phyloP scores from a whole-genome alignment of 176 grass and related monocot genomes.

The Oryza meyeriana region DNA sequence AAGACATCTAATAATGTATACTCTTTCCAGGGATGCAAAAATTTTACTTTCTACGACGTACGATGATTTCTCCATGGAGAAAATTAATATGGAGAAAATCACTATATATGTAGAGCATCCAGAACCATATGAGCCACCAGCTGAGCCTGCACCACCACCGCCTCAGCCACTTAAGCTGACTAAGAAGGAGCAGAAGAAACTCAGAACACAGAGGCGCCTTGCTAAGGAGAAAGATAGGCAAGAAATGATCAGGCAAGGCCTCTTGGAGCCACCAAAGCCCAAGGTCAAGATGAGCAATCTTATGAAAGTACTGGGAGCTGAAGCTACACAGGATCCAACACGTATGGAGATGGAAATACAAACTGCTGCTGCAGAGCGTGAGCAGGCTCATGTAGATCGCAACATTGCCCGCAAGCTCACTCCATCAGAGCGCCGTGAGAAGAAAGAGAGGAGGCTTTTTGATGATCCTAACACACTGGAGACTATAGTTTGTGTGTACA shows the following conservation, averaged over 20 bases:
- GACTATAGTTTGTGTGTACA: conserved; percentile 80
- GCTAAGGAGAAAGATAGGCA: conserved; percentile 98
- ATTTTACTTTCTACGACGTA: conserved; percentile 58
- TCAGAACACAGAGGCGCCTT: conserved; percentile 90
- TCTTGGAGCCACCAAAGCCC: conserved; percentile 90
- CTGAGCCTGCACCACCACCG: conserved; percentile 74
- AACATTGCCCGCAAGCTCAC: conserved; percentile 92
- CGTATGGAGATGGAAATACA: conserved; percentile 89
- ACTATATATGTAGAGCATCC: conserved; percentile 93
- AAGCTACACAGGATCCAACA: conserved; percentile 94
- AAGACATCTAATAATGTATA: not conserved
- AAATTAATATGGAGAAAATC: conserved; percentile 83
- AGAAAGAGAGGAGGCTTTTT: conserved; percentile 89
- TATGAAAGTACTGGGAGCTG: conserved; percentile 93
- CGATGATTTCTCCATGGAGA: conserved; percentile 53
- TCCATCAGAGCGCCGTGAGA: conserved; percentile 79
- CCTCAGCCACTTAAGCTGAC: conserved; percentile 95
- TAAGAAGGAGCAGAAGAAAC: conserved; percentile 97
- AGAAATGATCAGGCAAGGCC: conserved; percentile 99
- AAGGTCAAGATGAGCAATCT: conserved; percentile 99
- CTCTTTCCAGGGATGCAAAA: conserved; percentile 71
- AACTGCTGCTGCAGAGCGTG: conserved; percentile 90
- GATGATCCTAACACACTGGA: conserved; percentile 73
- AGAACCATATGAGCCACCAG: conserved; percentile 80
- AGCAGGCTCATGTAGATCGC: conserved; percentile 89